Conservation (phyloP, 768 basidiomycete genomes). For the Phlebiopsis flavidoalba region DNA sequence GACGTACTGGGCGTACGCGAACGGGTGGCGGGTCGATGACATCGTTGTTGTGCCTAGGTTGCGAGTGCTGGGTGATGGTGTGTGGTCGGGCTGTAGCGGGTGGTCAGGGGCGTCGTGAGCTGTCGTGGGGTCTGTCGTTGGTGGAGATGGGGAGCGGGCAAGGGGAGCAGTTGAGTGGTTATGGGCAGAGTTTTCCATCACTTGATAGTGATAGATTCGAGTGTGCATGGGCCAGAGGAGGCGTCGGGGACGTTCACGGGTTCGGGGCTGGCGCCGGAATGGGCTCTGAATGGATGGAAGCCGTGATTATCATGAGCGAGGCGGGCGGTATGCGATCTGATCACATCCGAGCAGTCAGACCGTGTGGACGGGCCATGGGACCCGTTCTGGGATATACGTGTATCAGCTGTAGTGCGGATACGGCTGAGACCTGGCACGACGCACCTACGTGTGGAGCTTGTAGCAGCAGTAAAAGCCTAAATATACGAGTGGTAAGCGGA, state of each 20-base stretch:
- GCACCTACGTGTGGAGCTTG: neutral
- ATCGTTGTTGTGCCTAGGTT: neutral
- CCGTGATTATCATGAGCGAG: neutral
- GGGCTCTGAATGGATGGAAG: neutral
- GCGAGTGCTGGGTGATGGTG: neutral
- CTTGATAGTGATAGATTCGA: neutral
- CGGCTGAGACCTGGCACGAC: neutral
- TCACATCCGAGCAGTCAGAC: neutral
- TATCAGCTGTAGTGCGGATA: neutral
- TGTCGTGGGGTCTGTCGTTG: neutral
- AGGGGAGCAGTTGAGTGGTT: neutral
- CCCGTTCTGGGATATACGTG: neutral
- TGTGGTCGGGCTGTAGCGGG: neutral
- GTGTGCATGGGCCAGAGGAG: neutral
- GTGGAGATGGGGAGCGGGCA: neutral
- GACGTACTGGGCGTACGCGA: constrained; percentile 2
- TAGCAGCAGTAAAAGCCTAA: neutral
- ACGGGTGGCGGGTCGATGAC: constrained; percentile 10
- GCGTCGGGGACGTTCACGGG: neutral
- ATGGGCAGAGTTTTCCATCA: neutral
- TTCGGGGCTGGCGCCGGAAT: neutral
- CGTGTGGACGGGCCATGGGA: too few species aligned
- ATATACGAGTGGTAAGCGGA: neutral
- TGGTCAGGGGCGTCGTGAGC: neutral
- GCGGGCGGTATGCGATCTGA: neutral